phyloP scores from a whole-genome alignment of 441 rosid species.

The Manihot esculenta region DNA sequence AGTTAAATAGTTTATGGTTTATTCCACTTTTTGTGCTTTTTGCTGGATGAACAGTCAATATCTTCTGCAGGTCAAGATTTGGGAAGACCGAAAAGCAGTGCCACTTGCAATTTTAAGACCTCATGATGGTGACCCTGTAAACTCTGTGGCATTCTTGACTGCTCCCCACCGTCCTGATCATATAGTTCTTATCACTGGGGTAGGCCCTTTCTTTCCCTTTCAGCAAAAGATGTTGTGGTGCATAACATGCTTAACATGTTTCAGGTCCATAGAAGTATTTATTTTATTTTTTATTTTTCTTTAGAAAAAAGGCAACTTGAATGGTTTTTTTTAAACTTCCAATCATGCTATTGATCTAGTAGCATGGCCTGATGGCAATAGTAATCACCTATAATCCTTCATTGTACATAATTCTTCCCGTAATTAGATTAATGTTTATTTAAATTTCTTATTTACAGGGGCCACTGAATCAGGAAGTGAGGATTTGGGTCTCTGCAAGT shows the following conservation, averaged over 20 bases:
- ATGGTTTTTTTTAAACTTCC: background rate
- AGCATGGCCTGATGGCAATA: background rate
- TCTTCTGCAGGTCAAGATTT: slow-evolving; percentile 84
- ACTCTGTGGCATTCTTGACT: slow-evolving; percentile 69
- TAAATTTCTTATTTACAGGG: slow-evolving; percentile 48
- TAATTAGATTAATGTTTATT: slow-evolving; percentile 1
- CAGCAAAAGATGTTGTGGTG: slow-evolving; percentile 7
- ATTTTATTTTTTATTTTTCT: too few species aligned
- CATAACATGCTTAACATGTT: slow-evolving; percentile 14
- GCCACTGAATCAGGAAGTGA: slow-evolving; percentile 74
- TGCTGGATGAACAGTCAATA: background rate
- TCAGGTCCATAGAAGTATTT: background rate
- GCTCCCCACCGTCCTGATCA: slow-evolving; percentile 84
- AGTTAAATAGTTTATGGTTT: background rate
- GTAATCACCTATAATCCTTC: background rate
- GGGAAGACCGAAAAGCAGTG: slow-evolving; percentile 76
- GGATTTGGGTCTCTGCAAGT: slow-evolving; percentile 73
- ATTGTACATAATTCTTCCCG: slow-evolving; percentile 7
- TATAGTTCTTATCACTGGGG: slow-evolving; percentile 82
- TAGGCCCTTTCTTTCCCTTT: slow-evolving; percentile 30
- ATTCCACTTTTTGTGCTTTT: slow-evolving; percentile 10
- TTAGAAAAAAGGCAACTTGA: slow-evolving; percentile 12
- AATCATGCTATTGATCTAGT: background rate
- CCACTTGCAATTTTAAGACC: slow-evolving; percentile 79
- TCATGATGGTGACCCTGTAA: slow-evolving; percentile 81